phyloP scores from a whole-genome alignment of 1,139 yeast genomes.

The Geotrichum carabidarum region DNA sequence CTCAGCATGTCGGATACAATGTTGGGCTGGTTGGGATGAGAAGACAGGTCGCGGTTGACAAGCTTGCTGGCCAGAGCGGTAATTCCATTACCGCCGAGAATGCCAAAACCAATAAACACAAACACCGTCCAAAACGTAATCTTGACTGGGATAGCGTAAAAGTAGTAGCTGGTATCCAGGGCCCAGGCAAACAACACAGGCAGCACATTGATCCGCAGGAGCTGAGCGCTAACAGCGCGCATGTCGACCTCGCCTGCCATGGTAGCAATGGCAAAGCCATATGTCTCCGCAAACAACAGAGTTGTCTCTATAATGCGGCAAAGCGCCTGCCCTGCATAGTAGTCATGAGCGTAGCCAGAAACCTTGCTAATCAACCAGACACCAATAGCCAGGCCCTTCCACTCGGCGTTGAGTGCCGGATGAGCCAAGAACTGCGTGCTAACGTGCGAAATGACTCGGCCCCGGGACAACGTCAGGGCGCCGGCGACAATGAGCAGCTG shows the following conservation, averaged over 20 bases:
- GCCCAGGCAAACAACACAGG: slow-evolving; percentile 8
- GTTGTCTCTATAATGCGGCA: not conserved
- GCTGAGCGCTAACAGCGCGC: not conserved
- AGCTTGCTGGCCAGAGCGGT: not conserved
- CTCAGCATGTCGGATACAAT: not conserved
- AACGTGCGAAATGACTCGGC: not conserved
- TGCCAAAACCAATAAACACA: slow-evolving; percentile 5
- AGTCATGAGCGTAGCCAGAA: slow-evolving; percentile 2
- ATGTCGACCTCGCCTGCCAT: not conserved
- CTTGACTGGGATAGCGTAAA: slow-evolving; percentile 7
- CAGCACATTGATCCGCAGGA: slow-evolving; percentile 4
- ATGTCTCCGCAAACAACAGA: slow-evolving; percentile 1
- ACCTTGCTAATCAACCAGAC: slow-evolving; percentile 6
- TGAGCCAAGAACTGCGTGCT: not conserved
- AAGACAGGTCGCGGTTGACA: not conserved
- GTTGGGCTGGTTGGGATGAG: not conserved
- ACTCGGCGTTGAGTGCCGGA: slow-evolving; percentile 4
- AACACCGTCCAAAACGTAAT: slow-evolving; percentile 11
- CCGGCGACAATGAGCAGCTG: slow-evolving; percentile 7
- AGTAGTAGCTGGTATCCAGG: slow-evolving; percentile 12
- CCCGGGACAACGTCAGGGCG: slow-evolving; percentile 2
- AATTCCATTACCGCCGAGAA: not conserved
- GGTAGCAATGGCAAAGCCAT: not conserved
- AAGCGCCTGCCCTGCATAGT: not conserved
- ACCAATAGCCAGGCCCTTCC: slow-evolving; percentile 9